Base-by-base conservation (phyloP, 2,329 filamentous ascomycete genomes). In the Graphilbum ipis-grandicollis region DNA sequence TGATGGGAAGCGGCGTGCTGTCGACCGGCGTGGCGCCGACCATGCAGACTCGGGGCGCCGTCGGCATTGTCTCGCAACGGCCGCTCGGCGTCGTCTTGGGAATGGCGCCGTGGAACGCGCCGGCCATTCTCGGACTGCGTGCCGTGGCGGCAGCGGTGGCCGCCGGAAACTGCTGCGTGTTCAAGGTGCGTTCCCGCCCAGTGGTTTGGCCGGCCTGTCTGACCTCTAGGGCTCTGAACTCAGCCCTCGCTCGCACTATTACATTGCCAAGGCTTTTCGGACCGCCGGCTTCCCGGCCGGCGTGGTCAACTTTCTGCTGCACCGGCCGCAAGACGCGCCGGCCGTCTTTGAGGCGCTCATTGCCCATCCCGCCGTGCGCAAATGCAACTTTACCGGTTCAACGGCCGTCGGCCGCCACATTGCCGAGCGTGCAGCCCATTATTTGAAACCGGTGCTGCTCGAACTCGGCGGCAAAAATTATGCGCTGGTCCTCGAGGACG, bases 231-330 rank as follows among this genome's bases (percentile, higher is more conserved):
- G 71, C 7, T 66, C 71, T n/a, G 71, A 76, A 47, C 68, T 74
- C 50, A 72, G 71, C 1, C 72, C 72, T 5, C 56, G 76, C n/a
- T 69, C 63, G 38, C 65, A 67, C 43, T 54, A 75, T 9, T 69
- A 74, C 39, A 59, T 83, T 1, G 78, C 65, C 2, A 67, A 65
- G 6, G 58, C 83, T 12, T 61, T 82, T 43, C 70, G 71, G 40
- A 66, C 82, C 48, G 77, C 77, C 12, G 79, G 79, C 0, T 83
- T 83, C 52, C 79, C 79, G 5, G 68, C 78, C 1, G 79, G 79
- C 30, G 78, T 83, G 3, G 56, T 84, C 46, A 84, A 83, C 52
- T 65, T 84, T 36, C 48, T 84, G 35, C 79, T 79, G 40, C 79
- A 79, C 0, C 60, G 71, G 39, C 79, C 79, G 13, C 61, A 62